Base-by-base conservation (phyloP, 768 basidiomycete genomes). In the Scleroderma citrinum region DNA sequence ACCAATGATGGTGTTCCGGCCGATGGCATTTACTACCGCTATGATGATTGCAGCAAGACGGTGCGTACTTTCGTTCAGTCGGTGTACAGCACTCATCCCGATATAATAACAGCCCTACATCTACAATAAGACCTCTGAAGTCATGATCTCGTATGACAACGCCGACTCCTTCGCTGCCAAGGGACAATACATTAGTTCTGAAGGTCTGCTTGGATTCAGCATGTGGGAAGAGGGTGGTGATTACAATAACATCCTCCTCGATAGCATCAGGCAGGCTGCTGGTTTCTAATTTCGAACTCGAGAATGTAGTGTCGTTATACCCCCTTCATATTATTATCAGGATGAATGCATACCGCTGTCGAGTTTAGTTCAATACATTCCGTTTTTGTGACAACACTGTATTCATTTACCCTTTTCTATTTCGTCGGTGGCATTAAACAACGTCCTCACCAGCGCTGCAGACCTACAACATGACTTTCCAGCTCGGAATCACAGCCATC, bases 161-260 rank as follows among this genome's bases (percentile, higher is more conserved):
- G 64, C 76, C 2, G 56, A 61, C 26, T 83, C 86, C 1, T 85
- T 83, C 55, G 63, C 57, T 35, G 73, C 71, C 46, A 87, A 87
- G 67, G 86, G 85, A 6, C 55, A 60, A 3, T 87, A 74, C 61
- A 82, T 87, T 57, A 72, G 73, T 43, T 49, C 61, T 12, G 63
- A 63, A 7, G 76, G 76, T 7, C 65, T 89, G 16, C 70, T 67
- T 48, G 87, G 86, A 3, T 87, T 87, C 61, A 69, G 80, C 2
- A 77, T 83, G 66, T 87, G 85, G 85, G 82, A 87, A 59, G 76
- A 81, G 38, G 83, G 77, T 31, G 82, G 82, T 5, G 87, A 87
- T 60, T 73, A 65, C 44, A 54, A 80, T n/a, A 72, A 87, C 56
- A 71, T 76, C 17, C 69, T 88, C 39, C 68, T 87, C 5, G 71